Evolutionary conservation across 495 filamentous ascomycete genomes (phyloP), one percentile per base, ranked within the genome.

Genomic region (Penicillium mononematosum): DNA sequence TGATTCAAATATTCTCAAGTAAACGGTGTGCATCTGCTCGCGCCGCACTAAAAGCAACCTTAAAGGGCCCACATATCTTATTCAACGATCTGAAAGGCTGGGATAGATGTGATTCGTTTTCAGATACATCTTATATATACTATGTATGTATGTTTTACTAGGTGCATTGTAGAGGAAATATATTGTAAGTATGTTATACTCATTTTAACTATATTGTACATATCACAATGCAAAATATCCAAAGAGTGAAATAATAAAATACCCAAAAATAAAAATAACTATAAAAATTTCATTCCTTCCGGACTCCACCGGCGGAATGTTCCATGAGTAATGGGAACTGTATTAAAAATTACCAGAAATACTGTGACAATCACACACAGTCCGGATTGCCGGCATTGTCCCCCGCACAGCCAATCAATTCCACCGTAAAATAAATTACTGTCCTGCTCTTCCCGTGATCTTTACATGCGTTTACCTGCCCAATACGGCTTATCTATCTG

Each of bases 401-500:
- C n/a, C 45, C 39, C 44, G 24, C 39, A 19, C 10, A 53, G 10
- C 54, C 60, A 60, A 58, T 58, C 61, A 55, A 38, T 45, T 5
- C 2, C 14, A 27, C 14, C 6, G 20, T 55, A 45, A 55, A 29
- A 42, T 24, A 46, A 56, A 49, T 53, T 62, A 61, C 62, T 42
- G 65, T 68, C 64, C 63, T 58, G 62, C 55, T 45, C 5, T 6
- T 17, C 24, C 39, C 39, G 19, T 10, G 41, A 54, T 45, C 7
- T 6, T 51, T 64, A 62, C 58, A 56, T 61, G 60, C 63, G 58
- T 29, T 55, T 69, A 66, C 63, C 66, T 66, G 63, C 66, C 66
- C 66, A 69, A 69, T 69, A 66, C 63, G 39, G 53, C 61, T 64
- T 66, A 67, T 39, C 58, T 66, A 67, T 38, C 58, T 67, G 62